Evolutionary conservation across 306 rosid genomes (phyloP).

Genomic region (Heteromeles arbutifolia): DNA sequence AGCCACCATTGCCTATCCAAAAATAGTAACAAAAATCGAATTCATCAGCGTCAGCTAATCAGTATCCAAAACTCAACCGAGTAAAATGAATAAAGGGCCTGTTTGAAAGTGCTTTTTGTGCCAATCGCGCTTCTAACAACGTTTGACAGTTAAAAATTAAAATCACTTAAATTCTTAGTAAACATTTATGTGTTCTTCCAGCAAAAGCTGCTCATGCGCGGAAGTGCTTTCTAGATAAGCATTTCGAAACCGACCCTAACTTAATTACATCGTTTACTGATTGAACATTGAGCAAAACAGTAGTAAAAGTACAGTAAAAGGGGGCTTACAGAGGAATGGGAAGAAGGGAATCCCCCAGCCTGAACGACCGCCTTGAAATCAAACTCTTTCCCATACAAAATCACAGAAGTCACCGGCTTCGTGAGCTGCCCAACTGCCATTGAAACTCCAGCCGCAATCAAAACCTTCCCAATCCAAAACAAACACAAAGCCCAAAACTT

Average conservation of each 20-base stretch:
- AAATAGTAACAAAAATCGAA: conserved; percentile 22
- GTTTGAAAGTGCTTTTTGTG: background rate
- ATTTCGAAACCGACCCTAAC: background rate
- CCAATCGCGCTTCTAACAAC: background rate
- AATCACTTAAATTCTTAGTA: background rate
- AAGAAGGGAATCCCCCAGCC: conserved; percentile 91
- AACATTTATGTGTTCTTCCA: no score
- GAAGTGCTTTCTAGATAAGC: background rate
- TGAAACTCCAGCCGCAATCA: conserved; percentile 67
- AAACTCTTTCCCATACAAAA: conserved; percentile 62
- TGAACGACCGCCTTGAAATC: conserved; percentile 52
- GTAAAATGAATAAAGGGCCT: background rate
- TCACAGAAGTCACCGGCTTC: conserved; percentile 65
- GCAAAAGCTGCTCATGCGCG: no score
- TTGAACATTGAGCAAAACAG: background rate
- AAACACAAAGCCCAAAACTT: background rate
- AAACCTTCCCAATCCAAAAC: conserved; percentile 37
- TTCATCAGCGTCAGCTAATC: conserved; percentile 17
- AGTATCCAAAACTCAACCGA: background rate
- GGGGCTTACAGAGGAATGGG: conserved; percentile 79
- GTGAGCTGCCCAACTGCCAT: conserved; percentile 70
- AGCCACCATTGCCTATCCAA: conserved; percentile 75
- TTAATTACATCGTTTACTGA: background rate
- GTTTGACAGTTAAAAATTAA: background rate
- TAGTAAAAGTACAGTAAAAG: background rate